A percentile compares a stretch with the other conserved stretches of the same genome.
Evolutionary conservation across 495 filamentous ascomycete species (phyloP).

Genomic region (Talaromyces adpressus): DNA sequence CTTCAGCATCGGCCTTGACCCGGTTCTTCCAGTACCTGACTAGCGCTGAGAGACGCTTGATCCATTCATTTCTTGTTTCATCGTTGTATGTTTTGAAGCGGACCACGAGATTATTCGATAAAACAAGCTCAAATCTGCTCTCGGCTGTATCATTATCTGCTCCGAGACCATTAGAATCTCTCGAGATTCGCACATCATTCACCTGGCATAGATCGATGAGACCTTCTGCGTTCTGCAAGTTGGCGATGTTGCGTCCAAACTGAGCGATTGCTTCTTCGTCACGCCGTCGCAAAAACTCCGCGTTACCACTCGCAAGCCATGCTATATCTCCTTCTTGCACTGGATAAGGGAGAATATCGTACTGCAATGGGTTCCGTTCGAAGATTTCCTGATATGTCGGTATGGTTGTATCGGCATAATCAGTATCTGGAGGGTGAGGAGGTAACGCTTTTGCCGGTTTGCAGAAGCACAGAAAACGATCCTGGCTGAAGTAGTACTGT

Average conservation of each 20-base stretch:
- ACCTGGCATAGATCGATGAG: constrained; percentile 60
- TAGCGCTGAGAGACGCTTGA: constrained; percentile 49
- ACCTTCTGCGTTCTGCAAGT: constrained; percentile 54
- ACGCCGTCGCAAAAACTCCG: constrained; percentile 36
- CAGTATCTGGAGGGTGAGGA: constrained; percentile 51
- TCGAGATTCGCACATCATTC: constrained; percentile 24
- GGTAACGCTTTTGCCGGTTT: constrained; percentile 57
- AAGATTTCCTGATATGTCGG: constrained; percentile 22
- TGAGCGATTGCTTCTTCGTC: constrained; percentile 59
- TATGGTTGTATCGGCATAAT: constrained; percentile 6
- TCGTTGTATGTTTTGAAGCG: constrained; percentile 60
- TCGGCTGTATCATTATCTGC: constrained; percentile 37
- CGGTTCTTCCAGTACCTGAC: constrained; percentile 63
- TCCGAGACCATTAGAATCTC: background rate
- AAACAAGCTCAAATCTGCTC: constrained; percentile 54
- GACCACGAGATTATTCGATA: constrained; percentile 58
- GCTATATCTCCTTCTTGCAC: constrained; percentile 45
- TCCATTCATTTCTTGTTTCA: constrained; percentile 57
- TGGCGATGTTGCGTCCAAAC: constrained; percentile 52
- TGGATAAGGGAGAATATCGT: constrained; percentile 58
- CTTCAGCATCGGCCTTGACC: constrained; percentile 44
- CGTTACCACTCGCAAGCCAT: constrained; percentile 48
- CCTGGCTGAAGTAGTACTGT: constrained; percentile 63
- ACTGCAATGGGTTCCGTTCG: constrained; percentile 48
- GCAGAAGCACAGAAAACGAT: constrained; percentile 62